A percentile compares a stretch with the other conserved stretches of the same genome.
Conservation (phyloP, 108 stramenopile genomes). For the Fistulifera solaris region DNA sequence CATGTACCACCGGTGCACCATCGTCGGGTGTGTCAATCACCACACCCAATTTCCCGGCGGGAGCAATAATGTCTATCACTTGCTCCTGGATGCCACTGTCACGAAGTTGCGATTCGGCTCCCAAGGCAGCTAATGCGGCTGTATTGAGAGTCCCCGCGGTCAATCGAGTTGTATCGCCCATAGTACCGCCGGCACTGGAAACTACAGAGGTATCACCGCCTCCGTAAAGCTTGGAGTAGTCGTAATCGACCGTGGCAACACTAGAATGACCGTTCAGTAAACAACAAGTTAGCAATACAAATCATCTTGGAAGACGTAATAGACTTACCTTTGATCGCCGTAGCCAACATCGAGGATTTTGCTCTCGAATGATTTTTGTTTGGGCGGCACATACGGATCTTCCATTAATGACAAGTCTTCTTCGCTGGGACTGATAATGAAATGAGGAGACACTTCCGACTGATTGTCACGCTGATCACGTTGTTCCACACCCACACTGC, state of each 20-base stretch:
- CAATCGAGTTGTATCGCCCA: conserved; percentile 37
- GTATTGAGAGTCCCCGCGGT: conserved; percentile 9
- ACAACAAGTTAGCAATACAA: background rate
- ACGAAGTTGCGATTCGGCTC: background rate
- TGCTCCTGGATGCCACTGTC: conserved; percentile 47
- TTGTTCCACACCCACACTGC: conserved; percentile 12
- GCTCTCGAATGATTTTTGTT: background rate
- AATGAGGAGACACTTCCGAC: conserved; percentile 5
- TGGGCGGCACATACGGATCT: conserved; percentile 7
- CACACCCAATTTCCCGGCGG: conserved; percentile 82
- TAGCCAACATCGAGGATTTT: conserved; percentile 17
- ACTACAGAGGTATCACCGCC: conserved; percentile 53
- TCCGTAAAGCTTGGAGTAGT: conserved; percentile 80
- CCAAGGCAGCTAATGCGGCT: too few species aligned
- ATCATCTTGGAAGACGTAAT: background rate
- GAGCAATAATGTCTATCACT: conserved; percentile 68
- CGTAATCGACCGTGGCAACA: conserved; percentile 77
- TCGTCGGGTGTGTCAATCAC: conserved; percentile 86
- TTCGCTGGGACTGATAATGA: conserved; percentile 12
- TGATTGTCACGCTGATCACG: background rate
- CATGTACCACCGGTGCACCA: conserved; percentile 79
- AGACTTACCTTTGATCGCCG: conserved; percentile 63
- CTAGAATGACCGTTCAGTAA: conserved; percentile 21
- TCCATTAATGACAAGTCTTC: conserved; percentile 32
- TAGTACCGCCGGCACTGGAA: conserved; percentile 70